phyloP scores from a whole-genome alignment of 164 flowering plant genomes.

The Aristolochia contorta region DNA sequence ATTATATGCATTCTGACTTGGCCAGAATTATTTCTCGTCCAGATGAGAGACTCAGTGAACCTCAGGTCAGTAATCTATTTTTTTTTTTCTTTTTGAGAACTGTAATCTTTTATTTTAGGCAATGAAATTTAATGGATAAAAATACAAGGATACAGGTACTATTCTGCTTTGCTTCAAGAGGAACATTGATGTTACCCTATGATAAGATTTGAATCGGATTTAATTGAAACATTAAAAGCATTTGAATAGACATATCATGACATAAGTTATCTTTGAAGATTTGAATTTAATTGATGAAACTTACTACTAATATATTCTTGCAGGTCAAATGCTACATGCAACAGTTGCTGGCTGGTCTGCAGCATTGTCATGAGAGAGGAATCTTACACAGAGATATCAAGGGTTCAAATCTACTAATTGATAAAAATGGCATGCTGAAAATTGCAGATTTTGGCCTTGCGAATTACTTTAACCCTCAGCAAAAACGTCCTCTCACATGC shows the following conservation, averaged over 20 bases:
- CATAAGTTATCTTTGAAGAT: neutral
- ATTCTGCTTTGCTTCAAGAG: no score
- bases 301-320: slow-evolving; percentile 3
- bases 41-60: slow-evolving; percentile 37
- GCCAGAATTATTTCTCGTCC: slow-evolving; percentile 34
- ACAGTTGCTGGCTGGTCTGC: slow-evolving; percentile 56
- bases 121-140: neutral
- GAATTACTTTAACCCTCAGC: slow-evolving; percentile 29
- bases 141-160: neutral
- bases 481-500: slow-evolving; percentile 42
- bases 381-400: slow-evolving; percentile 65
- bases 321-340: slow-evolving; percentile 68
- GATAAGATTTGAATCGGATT: no score
- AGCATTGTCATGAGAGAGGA: slow-evolving; percentile 62
- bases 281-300: neutral
- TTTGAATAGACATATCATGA: no score
- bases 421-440: slow-evolving; percentile 44
- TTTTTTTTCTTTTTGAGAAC: no score
- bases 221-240: no score
- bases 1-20: slow-evolving; percentile 49
- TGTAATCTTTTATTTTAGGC: no score
- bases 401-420: slow-evolving; percentile 54
- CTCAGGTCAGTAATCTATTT: slow-evolving; percentile 32
- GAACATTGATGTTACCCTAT: no score
- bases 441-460: slow-evolving; percentile 80